Base-by-base conservation (phyloP, 2,329 filamentous ascomycete genomes). In the Aspergillus nomiae region DNA sequence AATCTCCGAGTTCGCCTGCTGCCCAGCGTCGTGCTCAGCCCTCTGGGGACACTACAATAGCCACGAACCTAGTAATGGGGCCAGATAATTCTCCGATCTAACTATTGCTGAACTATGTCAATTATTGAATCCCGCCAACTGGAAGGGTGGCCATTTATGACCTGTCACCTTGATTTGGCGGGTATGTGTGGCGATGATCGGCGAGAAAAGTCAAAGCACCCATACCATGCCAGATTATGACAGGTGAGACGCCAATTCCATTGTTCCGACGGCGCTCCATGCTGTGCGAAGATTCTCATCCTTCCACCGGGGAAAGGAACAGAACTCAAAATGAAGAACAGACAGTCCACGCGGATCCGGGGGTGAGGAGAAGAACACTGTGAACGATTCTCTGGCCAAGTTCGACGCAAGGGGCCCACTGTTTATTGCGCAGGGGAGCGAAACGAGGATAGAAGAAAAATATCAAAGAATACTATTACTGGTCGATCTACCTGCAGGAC, bases 341-440 rank as follows among this genome's bases (percentile, higher is more conserved):
- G 7, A 56, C n/a, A 38, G 10, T 21, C 9, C n/a, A 41, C 32
- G 14, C 26, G 32, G 38, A 60, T 57, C 26, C 58, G 60, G 43
- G 53, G 65, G 51, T 65, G 63, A 63, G 55, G 14, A 24, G 32
- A 14, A 41, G 38, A 36, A 48, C 58, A 26, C 34, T 14, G 21
- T 28, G 32, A 6, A 36, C 28, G 30, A 38, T 38, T 36, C 21
- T 55, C 32, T 38, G 51, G 6, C n/a, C n/a, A 24, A 56, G 36
- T 59, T 64, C 56, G 50, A 68, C 51, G 66, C 64, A 68, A 68
- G 65, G 66, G 65, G 36, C 24, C 48, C 26, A 32, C 45, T 45
- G 56, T 57, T 60, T 67, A 60, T 61, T 60, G 60, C 56, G 56
- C 56, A 51, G 64, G 63, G 64, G 64, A 65, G 61, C 45, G 50